Evolutionary conservation across 169 alveolate species (phyloP), one percentile per base, ranked within the genome.

Genomic region (Cryptosporidium tyzzeri): DNA sequence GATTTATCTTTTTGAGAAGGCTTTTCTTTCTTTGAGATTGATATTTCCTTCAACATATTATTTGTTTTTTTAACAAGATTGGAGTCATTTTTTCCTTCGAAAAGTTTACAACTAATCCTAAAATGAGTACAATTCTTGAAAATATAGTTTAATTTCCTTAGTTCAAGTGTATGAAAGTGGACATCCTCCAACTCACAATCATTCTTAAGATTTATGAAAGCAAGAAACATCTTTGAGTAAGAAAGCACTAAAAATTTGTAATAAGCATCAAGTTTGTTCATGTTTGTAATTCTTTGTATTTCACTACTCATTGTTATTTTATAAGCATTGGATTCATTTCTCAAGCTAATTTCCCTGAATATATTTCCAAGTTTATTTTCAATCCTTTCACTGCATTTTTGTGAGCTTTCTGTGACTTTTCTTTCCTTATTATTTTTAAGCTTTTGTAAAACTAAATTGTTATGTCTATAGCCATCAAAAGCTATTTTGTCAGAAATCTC

Each of bases 161-260:
- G 14, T 37, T 55, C 70, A 18, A 73, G 10, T 26, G 68, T 33
- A 14, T 73, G 71, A n/a, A 18, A 4, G 3, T 35, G 33, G 37
- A 73, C 35, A n/a, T 73, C 86, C 51, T 73, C 86, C 58, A 73
- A 33, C 5, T 16, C 35, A 29, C 86, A 58, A 58, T 55, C 37
- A 9, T 37, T 33, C 10, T 37, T 73, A 12, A 73, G 21, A 12
- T 10, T 26, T 33, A 73, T 53, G 29, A 73, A 29, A 33, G 70
- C 70, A 18, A 55, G 21, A 51, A 73, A 58, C 37, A 73, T 35
- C n/a, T 55, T 33, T 2, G 70, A 53, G 68, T 73, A 73, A 3
- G 71, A n/a, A 23, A 59, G 21, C 8, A 73, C 10, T 37, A 73
- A 4, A 0, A 73, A 73, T 41, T 59, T 73, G 31, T 12, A 55